Evolutionary conservation across 257 asterid genomes (phyloP).

Genomic region (Solanum rostratum): DNA sequence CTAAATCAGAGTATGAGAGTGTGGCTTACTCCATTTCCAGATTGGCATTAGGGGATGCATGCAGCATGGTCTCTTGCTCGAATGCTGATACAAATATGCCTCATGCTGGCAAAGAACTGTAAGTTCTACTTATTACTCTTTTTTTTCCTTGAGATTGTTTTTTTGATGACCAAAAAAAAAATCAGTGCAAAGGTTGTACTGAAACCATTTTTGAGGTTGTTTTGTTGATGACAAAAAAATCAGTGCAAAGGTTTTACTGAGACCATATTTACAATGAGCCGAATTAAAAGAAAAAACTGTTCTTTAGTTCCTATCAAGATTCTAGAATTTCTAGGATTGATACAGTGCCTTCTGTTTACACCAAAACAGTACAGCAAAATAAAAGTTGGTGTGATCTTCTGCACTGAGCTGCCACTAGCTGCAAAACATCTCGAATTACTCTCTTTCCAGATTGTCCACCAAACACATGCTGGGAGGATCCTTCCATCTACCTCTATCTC

Average conservation of each 20-base stretch:
- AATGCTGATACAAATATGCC: constrained; percentile 13
- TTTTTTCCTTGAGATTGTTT: not conserved
- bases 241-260: not conserved
- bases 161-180: too few relatives aligned
- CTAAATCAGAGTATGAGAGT: constrained; percentile 29
- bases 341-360: not conserved
- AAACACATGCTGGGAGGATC: not conserved
- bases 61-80: constrained; percentile 34
- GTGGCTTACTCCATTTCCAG: constrained; percentile 49
- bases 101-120: constrained; percentile 26
- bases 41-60: constrained; percentile 64
- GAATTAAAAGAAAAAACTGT: not conserved
- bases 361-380: not conserved
- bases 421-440: not conserved
- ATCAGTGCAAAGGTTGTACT: not conserved
- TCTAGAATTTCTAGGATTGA: not conserved
- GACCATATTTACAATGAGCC: not conserved
- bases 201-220: too few relatives aligned
- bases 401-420: not conserved
- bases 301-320: not conserved
- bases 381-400: not conserved
- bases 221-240: too few relatives aligned
- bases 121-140: constrained; percentile 12
- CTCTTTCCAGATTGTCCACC: not conserved
- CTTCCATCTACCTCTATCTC: not conserved